A percentile compares a stretch with the other conserved stretches of the same genome.
Conservation (phyloP, 2,329 filamentous ascomycete species). For the Calonectria henricotiae region DNA sequence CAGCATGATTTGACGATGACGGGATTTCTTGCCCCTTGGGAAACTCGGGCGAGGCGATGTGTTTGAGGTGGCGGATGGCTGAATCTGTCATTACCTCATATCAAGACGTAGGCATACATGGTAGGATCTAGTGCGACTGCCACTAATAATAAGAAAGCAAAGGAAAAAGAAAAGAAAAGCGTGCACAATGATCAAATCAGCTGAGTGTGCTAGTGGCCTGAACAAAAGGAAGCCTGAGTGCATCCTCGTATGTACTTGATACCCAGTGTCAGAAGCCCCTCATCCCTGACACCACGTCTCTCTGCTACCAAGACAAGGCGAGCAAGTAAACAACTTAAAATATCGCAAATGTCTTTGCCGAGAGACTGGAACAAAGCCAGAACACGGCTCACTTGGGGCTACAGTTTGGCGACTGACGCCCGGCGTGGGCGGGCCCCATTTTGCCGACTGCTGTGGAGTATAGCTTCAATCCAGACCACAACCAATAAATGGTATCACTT, state of each 20-base stretch:
- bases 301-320: background rate
- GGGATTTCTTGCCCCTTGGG: background rate
- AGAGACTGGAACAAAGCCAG: background rate
- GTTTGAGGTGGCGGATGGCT: background rate
- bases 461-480: background rate
- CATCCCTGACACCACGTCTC: background rate
- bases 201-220: conserved; percentile 10
- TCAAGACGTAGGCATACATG: conserved; percentile 5
- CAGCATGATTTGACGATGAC: background rate
- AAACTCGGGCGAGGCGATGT: background rate
- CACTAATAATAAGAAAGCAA: background rate
- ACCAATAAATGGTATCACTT: background rate
- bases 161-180: background rate
- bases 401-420: conserved; percentile 4
- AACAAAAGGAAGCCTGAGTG: conserved; percentile 11
- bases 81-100: background rate
- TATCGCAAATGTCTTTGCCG: conserved; percentile 3
- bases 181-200: conserved; percentile 11
- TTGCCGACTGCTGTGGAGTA: conserved; percentile 2
- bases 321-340: background rate
- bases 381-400: background rate
- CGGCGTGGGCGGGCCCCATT: background rate
- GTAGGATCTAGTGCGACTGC: background rate
- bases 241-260: background rate
- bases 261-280: conserved; percentile 6